phyloP scores from a whole-genome alignment of 2,329 filamentous ascomycete genomes.

The Alternaria hordeiaustralica region DNA sequence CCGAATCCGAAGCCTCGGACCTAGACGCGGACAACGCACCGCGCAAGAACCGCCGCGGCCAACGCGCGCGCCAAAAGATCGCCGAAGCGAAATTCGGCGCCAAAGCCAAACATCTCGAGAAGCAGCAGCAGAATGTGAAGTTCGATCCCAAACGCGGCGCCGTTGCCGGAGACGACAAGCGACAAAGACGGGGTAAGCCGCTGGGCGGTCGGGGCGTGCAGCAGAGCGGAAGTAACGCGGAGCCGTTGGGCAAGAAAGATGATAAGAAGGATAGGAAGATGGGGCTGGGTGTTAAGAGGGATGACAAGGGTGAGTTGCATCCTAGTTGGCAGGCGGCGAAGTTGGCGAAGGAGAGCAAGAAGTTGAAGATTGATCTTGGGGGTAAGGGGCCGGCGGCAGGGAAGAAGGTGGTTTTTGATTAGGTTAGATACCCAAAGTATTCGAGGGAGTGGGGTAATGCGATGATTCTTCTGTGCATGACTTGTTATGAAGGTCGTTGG shows the following conservation, averaged over 20 bases:
- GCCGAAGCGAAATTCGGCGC: slow-evolving; percentile 81
- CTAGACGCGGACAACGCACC: slow-evolving; percentile 57
- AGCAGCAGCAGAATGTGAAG: slow-evolving; percentile 56
- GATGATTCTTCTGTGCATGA: background rate
- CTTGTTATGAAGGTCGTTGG: background rate
- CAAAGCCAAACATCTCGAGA: slow-evolving; percentile 70
- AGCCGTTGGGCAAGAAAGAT: slow-evolving; percentile 25
- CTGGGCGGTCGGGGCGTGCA: slow-evolving; percentile 33
- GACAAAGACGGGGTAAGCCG: slow-evolving; percentile 22
- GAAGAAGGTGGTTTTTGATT: slow-evolving; percentile 70
- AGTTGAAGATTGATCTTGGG: slow-evolving; percentile 46
- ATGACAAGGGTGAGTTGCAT: slow-evolving; percentile 64
- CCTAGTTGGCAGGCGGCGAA: slow-evolving; percentile 70
- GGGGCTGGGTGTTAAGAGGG: slow-evolving; percentile 49
- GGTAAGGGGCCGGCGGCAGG: slow-evolving; percentile 56
- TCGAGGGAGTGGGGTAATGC: no score
- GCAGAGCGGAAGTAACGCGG: slow-evolving; percentile 42
- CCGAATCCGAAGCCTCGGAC: slow-evolving; percentile 73
- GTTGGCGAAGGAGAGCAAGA: slow-evolving; percentile 63
- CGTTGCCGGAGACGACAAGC: slow-evolving; percentile 53
- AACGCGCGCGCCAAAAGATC: slow-evolving; percentile 78
- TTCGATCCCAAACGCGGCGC: slow-evolving; percentile 68
- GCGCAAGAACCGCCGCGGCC: slow-evolving; percentile 77
- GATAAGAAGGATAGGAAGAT: slow-evolving; percentile 38
- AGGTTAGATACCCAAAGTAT: slow-evolving; percentile 23